Evolutionary conservation across 371 early-diverging fungal genomes (phyloP).

Genomic region (Batkoa obscura): DNA sequence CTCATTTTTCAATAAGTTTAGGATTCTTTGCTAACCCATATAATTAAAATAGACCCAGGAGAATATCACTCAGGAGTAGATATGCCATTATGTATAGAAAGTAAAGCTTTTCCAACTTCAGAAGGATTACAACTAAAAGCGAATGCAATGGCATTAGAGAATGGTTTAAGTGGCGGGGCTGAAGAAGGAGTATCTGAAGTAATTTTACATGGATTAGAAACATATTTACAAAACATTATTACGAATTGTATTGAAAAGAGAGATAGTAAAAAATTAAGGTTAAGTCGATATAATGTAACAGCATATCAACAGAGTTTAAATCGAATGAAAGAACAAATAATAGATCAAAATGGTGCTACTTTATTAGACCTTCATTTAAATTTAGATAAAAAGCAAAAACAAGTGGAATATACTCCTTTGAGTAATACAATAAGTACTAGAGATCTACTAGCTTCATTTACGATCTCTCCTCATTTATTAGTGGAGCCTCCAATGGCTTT

Average conservation of each 20-base stretch:
- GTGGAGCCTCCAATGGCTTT: background rate
- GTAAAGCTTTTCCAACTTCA: background rate
- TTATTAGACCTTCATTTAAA: background rate
- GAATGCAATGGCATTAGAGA: background rate
- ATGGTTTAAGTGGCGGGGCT: background rate
- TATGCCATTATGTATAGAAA: background rate
- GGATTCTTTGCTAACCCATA: too few relatives aligned
- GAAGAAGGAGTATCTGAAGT: background rate
- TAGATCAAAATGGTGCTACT: background rate
- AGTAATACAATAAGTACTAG: background rate
- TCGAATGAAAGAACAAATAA: background rate
- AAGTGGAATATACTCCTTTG: too few relatives aligned
- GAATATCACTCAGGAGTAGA: too few relatives aligned
- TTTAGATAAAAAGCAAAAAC: too few relatives aligned
- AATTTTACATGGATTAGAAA: background rate
- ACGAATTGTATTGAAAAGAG: conserved; percentile 1
- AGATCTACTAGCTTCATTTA: background rate
- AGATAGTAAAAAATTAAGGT: too few relatives aligned
- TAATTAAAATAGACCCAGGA: too few relatives aligned
- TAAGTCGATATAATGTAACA: too few relatives aligned
- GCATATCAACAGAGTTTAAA: too few relatives aligned
- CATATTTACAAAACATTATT: background rate
- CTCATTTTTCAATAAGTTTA: too few relatives aligned
- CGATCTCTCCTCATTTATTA: background rate
- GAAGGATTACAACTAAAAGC: background rate